phyloP scores from a whole-genome alignment of 1,139 yeast species.

The Zygotorulaspora mrakii region DNA sequence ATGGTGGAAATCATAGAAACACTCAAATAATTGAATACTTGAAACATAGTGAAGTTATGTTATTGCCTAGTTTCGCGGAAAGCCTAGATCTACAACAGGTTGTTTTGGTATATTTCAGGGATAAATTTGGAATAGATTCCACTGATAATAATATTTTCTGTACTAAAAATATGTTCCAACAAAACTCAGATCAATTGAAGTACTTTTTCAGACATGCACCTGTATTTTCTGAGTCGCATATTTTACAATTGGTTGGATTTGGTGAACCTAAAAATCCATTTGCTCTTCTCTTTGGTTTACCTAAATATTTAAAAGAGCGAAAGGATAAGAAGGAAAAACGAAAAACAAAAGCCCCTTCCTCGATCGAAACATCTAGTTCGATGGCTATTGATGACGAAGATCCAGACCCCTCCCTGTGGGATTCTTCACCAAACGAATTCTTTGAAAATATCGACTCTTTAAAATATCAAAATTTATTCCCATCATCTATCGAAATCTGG shows the following conservation, averaged over 20 bases:
- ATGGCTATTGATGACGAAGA: conserved; percentile 13
- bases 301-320: conserved; percentile 67
- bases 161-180: conserved; percentile 46
- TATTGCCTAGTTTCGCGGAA: conserved; percentile 44
- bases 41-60: conserved; percentile 38
- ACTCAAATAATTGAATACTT: conserved; percentile 36
- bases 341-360: conserved; percentile 39
- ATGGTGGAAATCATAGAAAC: conserved; percentile 30
- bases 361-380: conserved; percentile 14
- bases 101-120: conserved; percentile 64
- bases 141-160: conserved; percentile 62
- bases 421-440: conserved; percentile 41
- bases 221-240: conserved; percentile 68
- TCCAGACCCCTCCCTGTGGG: conserved; percentile 34
- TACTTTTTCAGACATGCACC: conserved; percentile 77
- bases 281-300: conserved; percentile 64
- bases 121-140: conserved; percentile 61
- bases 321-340: conserved; percentile 68
- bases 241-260: conserved; percentile 69
- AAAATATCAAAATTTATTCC: conserved; percentile 25
- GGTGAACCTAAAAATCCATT: conserved; percentile 74
- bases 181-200: conserved; percentile 52
- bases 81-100: conserved; percentile 55
- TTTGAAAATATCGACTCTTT: conserved; percentile 34
- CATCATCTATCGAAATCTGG: conserved; percentile 49